phyloP scores from a whole-genome alignment of 1,284 basidiomycete species.

The Leucoagaricus sp. region DNA sequence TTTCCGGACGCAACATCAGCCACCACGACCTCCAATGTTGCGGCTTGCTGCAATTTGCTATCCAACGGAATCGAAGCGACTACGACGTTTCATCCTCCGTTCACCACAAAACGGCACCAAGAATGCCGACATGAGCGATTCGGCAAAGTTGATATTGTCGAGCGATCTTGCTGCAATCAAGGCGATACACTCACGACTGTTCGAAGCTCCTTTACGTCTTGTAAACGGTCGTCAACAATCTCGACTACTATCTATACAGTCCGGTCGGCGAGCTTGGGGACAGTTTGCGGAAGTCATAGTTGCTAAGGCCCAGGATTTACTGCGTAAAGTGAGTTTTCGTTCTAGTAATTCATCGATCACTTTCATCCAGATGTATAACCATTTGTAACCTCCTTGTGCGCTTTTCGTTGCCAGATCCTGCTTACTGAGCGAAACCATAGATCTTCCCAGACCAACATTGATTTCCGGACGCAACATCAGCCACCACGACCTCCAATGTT shows the following conservation, averaged over 20 bases:
- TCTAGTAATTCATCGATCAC: neutral
- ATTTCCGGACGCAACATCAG: too few relatives aligned
- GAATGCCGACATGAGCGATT: neutral
- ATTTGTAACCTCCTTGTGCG: slow-evolving; percentile 16
- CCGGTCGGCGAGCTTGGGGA: too few relatives aligned
- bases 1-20: too few relatives aligned
- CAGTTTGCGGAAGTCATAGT: too few relatives aligned
- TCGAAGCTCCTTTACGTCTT: neutral
- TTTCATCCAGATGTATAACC: neutral
- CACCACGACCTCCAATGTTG: slow-evolving; percentile 27
- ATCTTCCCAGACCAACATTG: too few relatives aligned
- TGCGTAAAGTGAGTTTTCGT: neutral
- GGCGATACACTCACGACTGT: neutral
- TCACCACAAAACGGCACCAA: neutral
- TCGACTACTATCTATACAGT: too few relatives aligned
- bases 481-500: slow-evolving; percentile 27
- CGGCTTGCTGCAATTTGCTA: slow-evolving; percentile 53
- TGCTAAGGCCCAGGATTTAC: neutral
- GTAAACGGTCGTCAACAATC: too few relatives aligned
- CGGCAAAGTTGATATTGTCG: neutral
- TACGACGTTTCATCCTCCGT: slow-evolving; percentile 29
- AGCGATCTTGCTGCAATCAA: neutral
- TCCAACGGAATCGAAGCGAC: slow-evolving; percentile 34
- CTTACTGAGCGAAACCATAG: too few relatives aligned
- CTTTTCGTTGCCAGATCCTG: too few relatives aligned